Conservation (phyloP, 1,284 basidiomycete genomes). For the Nidula niveotomentosa region DNA sequence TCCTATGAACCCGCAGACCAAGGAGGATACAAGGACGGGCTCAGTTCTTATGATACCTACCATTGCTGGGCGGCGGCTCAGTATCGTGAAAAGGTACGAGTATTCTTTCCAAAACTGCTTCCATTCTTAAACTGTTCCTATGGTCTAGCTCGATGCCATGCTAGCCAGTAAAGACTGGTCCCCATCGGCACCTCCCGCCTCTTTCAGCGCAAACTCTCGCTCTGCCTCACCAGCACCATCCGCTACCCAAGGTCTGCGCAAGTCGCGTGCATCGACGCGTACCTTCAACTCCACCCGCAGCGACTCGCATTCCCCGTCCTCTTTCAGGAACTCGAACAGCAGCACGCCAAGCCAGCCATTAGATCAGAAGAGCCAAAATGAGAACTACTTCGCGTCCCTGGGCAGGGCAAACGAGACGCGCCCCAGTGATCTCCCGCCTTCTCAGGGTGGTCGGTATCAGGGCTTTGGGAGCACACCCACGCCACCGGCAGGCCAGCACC, state of each 20-base stretch:
- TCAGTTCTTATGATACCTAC: slow-evolving; percentile 80
- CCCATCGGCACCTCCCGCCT: slow-evolving; percentile 62
- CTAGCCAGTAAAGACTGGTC: slow-evolving; percentile 73
- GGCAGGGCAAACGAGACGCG: slow-evolving; percentile 73
- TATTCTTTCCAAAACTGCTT: slow-evolving; percentile 2
- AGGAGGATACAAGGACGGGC: slow-evolving; percentile 73
- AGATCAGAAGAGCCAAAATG: slow-evolving; percentile 74
- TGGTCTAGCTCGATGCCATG: slow-evolving; percentile 62
- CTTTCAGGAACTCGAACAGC: slow-evolving; percentile 45
- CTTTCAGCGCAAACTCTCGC: slow-evolving; percentile 31
- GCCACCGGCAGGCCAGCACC: slow-evolving; percentile 47
- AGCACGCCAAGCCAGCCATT: slow-evolving; percentile 37
- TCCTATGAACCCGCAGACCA: slow-evolving; percentile 69
- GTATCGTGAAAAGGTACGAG: slow-evolving; percentile 83
- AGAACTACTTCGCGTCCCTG: slow-evolving; percentile 72
- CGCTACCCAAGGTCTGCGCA: slow-evolving; percentile 73
- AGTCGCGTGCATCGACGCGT: slow-evolving; percentile 68
- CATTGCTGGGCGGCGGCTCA: slow-evolving; percentile 91
- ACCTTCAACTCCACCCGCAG: slow-evolving; percentile 43
- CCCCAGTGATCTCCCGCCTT: slow-evolving; percentile 73
- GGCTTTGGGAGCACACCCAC: slow-evolving; percentile 80
- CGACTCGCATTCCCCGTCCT: slow-evolving; percentile 55
- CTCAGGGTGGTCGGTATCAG: slow-evolving; percentile 83
- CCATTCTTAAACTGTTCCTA: slow-evolving; percentile 8
- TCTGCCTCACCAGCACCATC: slow-evolving; percentile 52